Base-by-base conservation (phyloP, 2,329 filamentous ascomycete species). In the Lizonia empirigonia region DNA sequence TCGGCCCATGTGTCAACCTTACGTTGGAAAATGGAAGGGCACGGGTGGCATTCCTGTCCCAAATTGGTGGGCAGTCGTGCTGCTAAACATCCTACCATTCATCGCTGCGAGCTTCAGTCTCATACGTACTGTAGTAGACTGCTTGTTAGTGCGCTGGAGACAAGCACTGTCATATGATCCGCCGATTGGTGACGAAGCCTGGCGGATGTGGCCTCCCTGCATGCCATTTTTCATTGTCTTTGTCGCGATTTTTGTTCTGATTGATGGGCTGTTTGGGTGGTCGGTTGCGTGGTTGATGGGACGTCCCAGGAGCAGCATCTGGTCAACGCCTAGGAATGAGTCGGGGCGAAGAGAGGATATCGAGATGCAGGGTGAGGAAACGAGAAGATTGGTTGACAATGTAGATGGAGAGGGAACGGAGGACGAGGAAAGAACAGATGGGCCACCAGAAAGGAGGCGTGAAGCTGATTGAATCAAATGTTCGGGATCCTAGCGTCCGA, bases 21-120 rank as follows among this genome's bases (percentile, higher is more conserved):
- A n/a, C n/a, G n/a, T n/a, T n/a, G n/a, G n/a, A n/a, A n/a, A n/a
- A n/a, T n/a, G n/a, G n/a, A n/a, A n/a, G n/a, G n/a, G n/a, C n/a
- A n/a, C n/a, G n/a, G n/a, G n/a, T 12, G 24, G 42, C 26, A 29
- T 38, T 10, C 19, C 26, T 5, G 34, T 22, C 6, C 54, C 50
- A 2, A 50, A 50, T 16, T 62, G 59, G 58, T 36, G 26, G 16
- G 22, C 34, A 4, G 41, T 64, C 5, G 19, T 20, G 2, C 29
- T 59, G 13, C 38, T 61, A 19, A 56, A 50, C 26, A 58, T 63
- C 32, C 16, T 63, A 5, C 59, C 59, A 0, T 56, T 59, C 12
- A 23, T 41, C 2, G 38, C 33, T 37, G 59, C 59, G 4, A 49
- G 32, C 6, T 56, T 45, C 20, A 51, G 55, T 9, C 48, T 59